Percentiles rank a stretch among this genome's conserved stretches.
Evolutionary conservation across 495 filamentous ascomycete genomes (phyloP).

Genomic region (Neurospora cerealis): DNA sequence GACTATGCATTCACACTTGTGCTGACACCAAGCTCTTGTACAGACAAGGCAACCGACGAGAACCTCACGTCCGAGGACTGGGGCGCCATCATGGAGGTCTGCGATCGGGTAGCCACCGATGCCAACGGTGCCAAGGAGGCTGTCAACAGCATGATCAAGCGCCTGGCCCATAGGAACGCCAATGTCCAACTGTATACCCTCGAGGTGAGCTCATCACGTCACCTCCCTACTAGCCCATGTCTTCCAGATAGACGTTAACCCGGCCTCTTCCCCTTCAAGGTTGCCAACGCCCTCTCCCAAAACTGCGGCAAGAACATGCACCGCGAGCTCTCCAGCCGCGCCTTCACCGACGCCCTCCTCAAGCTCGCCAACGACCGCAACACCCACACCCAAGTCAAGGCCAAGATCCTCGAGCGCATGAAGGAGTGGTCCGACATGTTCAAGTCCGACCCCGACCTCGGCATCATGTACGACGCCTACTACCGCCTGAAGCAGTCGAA

Average conservation of each 20-base stretch:
- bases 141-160: conserved; percentile 88
- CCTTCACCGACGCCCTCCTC: conserved; percentile 90
- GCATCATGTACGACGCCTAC: conserved; percentile 96
- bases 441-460: conserved; percentile 76
- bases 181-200: conserved; percentile 99
- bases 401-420: conserved; percentile 95
- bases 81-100: conserved; percentile 97
- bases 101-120: conserved; percentile 68
- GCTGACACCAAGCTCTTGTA: conserved; percentile 1
- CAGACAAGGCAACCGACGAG: conserved; percentile 97
- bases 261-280: conserved; percentile 26
- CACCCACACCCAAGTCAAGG: conserved; percentile 92
- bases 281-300: conserved; percentile 88
- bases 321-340: conserved; percentile 83
- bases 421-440: conserved; percentile 96
- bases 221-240: not conserved
- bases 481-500: conserved; percentile 77
- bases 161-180: conserved; percentile 91
- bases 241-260: not conserved
- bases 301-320: conserved; percentile 91
- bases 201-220: conserved; percentile 48
- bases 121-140: conserved; percentile 72
- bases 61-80: conserved; percentile 97
- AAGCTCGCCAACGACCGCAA: conserved; percentile 88
- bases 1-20: not conserved